Conservation (phyloP, 345 rosid species). For the Corymbia maculata region DNA sequence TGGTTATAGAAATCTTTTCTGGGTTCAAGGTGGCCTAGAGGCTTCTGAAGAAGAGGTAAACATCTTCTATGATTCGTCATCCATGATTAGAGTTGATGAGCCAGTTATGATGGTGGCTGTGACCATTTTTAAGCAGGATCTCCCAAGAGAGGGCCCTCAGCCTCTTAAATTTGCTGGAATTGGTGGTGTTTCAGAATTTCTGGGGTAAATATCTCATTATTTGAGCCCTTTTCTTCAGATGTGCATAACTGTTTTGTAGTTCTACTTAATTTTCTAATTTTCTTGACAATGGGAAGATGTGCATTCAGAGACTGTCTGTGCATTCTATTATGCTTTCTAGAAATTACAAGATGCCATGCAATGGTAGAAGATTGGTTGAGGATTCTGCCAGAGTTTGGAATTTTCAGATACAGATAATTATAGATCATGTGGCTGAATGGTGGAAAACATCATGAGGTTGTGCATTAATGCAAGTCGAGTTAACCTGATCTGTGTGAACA, state of each 20-base stretch:
- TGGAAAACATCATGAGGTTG: background rate
- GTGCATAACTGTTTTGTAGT: background rate
- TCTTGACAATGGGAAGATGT: background rate
- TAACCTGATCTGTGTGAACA: background rate
- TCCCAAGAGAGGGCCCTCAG: constrained; percentile 64
- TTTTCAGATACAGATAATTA: background rate
- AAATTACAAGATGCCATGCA: background rate
- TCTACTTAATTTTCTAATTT: background rate
- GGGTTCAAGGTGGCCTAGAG: constrained; percentile 93
- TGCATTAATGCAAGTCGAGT: background rate
- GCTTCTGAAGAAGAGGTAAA: constrained; percentile 80
- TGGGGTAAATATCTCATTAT: constrained; percentile 43
- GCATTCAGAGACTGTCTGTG: background rate
- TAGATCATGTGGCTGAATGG: background rate
- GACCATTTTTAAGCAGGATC: constrained; percentile 40
- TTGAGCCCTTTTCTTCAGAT: background rate
- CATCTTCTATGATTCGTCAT: background rate
- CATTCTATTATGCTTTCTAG: background rate
- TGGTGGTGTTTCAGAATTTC: constrained; percentile 86
- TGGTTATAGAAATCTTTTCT: constrained; percentile 77
- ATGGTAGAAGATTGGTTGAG: background rate
- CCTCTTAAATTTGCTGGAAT: constrained; percentile 84
- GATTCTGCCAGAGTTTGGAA: background rate
- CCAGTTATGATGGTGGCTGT: background rate
- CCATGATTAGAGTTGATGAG: background rate